A percentile compares a stretch with the other conserved stretches of the same genome.
These are phyloP conservation scores for Ambispora gerdemannii DNA, from an alignment of 192 early-diverging fungal species.

Conservation along the genomic window DNA sequence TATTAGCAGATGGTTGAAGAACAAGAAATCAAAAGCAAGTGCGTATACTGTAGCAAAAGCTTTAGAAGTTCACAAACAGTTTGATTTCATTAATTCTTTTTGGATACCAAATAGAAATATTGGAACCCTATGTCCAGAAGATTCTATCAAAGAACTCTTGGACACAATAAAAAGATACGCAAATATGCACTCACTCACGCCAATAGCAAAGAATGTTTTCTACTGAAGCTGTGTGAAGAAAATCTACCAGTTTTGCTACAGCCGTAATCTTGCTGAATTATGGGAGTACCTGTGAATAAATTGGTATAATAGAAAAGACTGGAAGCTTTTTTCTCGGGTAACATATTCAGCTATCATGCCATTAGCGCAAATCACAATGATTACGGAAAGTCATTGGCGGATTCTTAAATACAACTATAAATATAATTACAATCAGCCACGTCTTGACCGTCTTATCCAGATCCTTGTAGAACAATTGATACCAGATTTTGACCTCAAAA, in stretches of 20 bases:
- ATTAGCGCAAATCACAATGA: too few relatives aligned
- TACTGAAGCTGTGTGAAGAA: background rate
- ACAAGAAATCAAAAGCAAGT: slow-evolving; percentile 6
- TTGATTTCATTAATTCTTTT: slow-evolving; percentile 10
- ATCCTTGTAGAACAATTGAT: too few relatives aligned
- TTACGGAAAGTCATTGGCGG: too few relatives aligned
- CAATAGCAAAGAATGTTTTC: slow-evolving; percentile 1
- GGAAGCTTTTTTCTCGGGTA: too few relatives aligned
- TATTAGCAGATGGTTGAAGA: background rate
- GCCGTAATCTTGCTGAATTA: background rate
- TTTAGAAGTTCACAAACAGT: slow-evolving; percentile 1
- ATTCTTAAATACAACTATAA: too few relatives aligned
- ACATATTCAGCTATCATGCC: too few relatives aligned
- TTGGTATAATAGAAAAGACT: too few relatives aligned
- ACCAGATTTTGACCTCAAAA: too few relatives aligned
- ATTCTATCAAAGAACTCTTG: slow-evolving; percentile 1
- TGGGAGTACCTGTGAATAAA: background rate
- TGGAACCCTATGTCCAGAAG: background rate
- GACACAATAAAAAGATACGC: slow-evolving; percentile 15
- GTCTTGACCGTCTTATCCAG: too few relatives aligned
- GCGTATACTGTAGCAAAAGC: background rate
- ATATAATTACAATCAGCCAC: too few relatives aligned
- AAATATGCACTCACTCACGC: too few relatives aligned
- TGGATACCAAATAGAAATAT: background rate
- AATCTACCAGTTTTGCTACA: too few relatives aligned